Evolutionary conservation across 225 moss, liverwort and hornwort species (phyloP).

Genomic region (Marchantia polymorpha): DNA sequence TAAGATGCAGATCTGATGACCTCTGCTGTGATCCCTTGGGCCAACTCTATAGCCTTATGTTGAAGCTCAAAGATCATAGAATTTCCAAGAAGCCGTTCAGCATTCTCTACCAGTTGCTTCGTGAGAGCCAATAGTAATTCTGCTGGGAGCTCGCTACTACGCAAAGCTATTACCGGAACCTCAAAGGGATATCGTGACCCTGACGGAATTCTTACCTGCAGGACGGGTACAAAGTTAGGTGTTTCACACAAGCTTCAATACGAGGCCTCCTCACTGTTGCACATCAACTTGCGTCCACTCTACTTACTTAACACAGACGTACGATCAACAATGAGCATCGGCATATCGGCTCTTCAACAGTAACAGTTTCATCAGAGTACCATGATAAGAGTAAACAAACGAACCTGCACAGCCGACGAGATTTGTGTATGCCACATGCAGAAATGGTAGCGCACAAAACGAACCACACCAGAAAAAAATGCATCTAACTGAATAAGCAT

Average conservation of each 20-base stretch:
- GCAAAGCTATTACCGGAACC: slow-evolving; percentile 54
- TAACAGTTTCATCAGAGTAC: too few species aligned
- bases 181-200: slow-evolving; percentile 61
- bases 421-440: background rate
- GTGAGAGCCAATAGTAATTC: slow-evolving; percentile 53
- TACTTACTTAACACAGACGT: background rate
- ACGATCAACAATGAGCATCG: background rate
- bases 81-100: slow-evolving; percentile 34
- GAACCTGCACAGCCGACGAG: too few species aligned
- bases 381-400: background rate
- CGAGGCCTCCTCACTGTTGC: too few species aligned
- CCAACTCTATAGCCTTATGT: slow-evolving; percentile 44
- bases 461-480: background rate
- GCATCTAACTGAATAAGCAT: too few species aligned
- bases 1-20: slow-evolving; percentile 24
- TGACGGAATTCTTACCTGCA: slow-evolving; percentile 61
- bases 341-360: too few species aligned
- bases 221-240: background rate
- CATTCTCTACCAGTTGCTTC: slow-evolving; percentile 49
- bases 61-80: slow-evolving; percentile 69
- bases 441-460: background rate
- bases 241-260: slow-evolving; percentile 3
- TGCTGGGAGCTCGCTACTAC: slow-evolving; percentile 46
- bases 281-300: background rate
- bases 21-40: slow-evolving; percentile 38